These are phyloP conservation scores for Ustilago crameri DNA, from an alignment of 1,284 basidiomycete genomes.

Conservation along the genomic window DNA sequence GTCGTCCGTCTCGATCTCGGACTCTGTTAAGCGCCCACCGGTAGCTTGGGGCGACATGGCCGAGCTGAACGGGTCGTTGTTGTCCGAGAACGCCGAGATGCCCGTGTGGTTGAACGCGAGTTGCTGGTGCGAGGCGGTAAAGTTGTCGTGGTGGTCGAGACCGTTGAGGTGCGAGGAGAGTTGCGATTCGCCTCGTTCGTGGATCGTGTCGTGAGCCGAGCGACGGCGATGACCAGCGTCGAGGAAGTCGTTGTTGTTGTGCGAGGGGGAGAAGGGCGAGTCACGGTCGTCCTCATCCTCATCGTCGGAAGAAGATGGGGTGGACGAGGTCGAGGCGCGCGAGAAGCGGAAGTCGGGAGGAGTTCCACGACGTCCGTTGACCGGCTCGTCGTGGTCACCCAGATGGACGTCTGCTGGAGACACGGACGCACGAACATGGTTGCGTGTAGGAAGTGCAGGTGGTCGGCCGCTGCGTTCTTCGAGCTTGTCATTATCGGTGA, in stretches of 20 bases:
- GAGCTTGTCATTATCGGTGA: not conserved
- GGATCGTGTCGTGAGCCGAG: constrained; percentile 34
- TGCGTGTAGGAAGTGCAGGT: constrained; percentile 16
- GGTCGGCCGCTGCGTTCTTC: constrained; percentile 4
- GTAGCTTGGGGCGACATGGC: constrained; percentile 41
- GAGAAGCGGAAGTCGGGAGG: constrained; percentile 15
- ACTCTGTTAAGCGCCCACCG: constrained; percentile 12
- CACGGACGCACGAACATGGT: constrained; percentile 16
- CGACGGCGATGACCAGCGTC: not conserved
- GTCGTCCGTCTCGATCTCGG: constrained; percentile 11
- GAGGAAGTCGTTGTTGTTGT: constrained; percentile 6
- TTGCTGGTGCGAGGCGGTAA: not conserved
- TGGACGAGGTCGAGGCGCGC: not conserved
- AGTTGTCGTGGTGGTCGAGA: constrained; percentile 7
- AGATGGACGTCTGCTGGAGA: constrained; percentile 26
- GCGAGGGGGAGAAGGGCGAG: constrained; percentile 32
- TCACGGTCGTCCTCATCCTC: constrained; percentile 6
- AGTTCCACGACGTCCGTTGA: constrained; percentile 4
- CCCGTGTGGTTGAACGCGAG: constrained; percentile 40
- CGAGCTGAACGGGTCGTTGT: constrained; percentile 27
- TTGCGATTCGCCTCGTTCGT: constrained; percentile 35
- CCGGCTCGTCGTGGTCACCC: constrained; percentile 8
- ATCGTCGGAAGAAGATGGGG: constrained; percentile 4
- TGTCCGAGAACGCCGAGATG: constrained; percentile 32
- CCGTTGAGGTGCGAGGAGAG: constrained; percentile 17